A percentile compares a stretch with the other conserved stretches of the same genome.
These are phyloP conservation scores for Colletotrichum sp. DNA, from an alignment of 2,329 filamentous ascomycete genomes.

Conservation along the genomic window DNA sequence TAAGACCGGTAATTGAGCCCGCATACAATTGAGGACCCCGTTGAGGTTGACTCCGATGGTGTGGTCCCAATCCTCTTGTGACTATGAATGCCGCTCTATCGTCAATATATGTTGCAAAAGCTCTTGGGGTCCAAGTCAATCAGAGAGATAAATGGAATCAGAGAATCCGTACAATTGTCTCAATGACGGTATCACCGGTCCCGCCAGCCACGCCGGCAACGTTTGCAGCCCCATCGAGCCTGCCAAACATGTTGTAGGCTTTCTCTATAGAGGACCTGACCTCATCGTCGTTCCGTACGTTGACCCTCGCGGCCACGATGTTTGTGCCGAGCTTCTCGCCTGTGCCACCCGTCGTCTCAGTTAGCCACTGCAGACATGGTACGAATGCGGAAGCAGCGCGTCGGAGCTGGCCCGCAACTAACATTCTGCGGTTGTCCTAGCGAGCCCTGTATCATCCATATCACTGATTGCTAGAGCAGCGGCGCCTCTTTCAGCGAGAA, in stretches of 20 bases:
- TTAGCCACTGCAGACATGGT: too few relatives aligned
- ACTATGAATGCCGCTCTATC: not conserved
- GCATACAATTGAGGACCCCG: not conserved
- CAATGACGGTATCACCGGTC: not conserved
- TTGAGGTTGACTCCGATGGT: not conserved
- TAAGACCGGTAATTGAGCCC: not conserved
- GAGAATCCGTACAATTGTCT: not conserved
- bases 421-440: too few relatives aligned
- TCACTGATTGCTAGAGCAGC: too few relatives aligned
- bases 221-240: not conserved
- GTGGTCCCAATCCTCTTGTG: not conserved
- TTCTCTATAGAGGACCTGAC: not conserved
- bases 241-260: not conserved
- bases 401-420: too few relatives aligned
- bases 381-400: too few relatives aligned
- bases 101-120: not conserved
- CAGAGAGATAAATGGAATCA: not conserved
- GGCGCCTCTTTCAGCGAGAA: too few relatives aligned
- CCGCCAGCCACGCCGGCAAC: not conserved
- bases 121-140: accelerated
- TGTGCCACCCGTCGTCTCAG: too few relatives aligned
- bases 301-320: too few relatives aligned
- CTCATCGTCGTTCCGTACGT: not conserved
- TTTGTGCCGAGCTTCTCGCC: too few relatives aligned
- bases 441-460: too few relatives aligned